Evolutionary conservation across 352 stramenopile species (phyloP), one percentile per base, ranked within the genome.

Genomic region (Pythium phragmiticola): DNA sequence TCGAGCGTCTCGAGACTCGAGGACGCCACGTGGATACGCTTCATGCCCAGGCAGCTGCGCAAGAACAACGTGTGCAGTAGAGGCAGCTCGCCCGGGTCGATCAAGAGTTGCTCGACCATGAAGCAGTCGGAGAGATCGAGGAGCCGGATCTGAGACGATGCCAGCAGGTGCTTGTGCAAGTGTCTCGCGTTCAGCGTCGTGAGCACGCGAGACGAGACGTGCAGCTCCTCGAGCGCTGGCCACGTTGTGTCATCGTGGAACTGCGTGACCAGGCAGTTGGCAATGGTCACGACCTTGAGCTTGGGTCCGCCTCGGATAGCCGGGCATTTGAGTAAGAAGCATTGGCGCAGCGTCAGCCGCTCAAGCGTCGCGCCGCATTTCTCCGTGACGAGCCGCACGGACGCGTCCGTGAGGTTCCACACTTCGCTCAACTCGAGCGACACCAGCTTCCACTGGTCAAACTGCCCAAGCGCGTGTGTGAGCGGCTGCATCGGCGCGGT

Each of bases 1-100:
- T 86, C 49, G 41, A 89, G 59, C 0, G 16, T 52, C 30, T 80
- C 55, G 7, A 92, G 68, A n/a, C 66, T 53, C 47, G 66, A 68
- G 0, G 79, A 89, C 0, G 72, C 66, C 46, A 92, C 70, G 45
- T 90, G 81, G 21, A 89, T 73, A 12, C 80, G 75, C n/a, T 62
- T 60, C 51, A 92, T 74, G 42, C 70, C 73, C 9, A 82, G 53
- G 19, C 81, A 92, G 33, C 72, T 70, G 19, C 53, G 63, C 21
- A 90, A 53, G 17, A 74, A 57, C 7, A 92, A 69, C 26, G 37
- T 67, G 14, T 48, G 66, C 2, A 92, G 72, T 23, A 55, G 28
- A 12, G 80, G 83, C 4, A 92, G 60, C 14, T 92, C 81, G 19
- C 55, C 59, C 16, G 76, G 69, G 34, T 90, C 75, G 26, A 92